These are phyloP conservation scores for Deinandra increscens DNA, from an alignment of 129 eudicot genomes.

Conservation along the genomic window DNA sequence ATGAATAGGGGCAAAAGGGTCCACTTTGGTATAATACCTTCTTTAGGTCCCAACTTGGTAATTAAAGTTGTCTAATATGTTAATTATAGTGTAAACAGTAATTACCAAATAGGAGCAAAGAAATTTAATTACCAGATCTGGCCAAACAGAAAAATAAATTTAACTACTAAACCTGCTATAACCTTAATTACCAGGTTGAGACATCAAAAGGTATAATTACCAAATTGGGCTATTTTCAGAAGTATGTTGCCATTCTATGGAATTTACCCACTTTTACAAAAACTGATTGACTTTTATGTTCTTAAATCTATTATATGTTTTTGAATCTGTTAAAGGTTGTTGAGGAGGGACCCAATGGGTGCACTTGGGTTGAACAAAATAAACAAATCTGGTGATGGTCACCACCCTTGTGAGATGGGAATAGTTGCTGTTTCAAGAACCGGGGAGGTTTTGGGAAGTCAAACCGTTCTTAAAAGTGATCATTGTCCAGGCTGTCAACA, in stretches of 20 bases:
- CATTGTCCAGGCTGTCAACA: slow-evolving; percentile 99
- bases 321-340: slow-evolving; percentile 54
- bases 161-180: not conserved
- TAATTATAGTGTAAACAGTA: not conserved
- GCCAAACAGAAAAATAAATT: not conserved
- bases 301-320: slow-evolving; percentile 8
- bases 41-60: not conserved
- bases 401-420: slow-evolving; percentile 82
- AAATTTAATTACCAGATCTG: not conserved
- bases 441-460: slow-evolving; percentile 96
- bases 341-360: slow-evolving; percentile 97
- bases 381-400: slow-evolving; percentile 55
- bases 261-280: not conserved
- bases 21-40: not conserved
- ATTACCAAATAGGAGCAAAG: not conserved
- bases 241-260: not conserved
- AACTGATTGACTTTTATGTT: slow-evolving; percentile 8
- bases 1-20: not conserved
- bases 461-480: slow-evolving; percentile 94
- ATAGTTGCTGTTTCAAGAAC: slow-evolving; percentile 82
- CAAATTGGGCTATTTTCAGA: not conserved
- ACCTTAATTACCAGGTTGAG: not conserved
- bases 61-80: not conserved
- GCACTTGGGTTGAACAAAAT: slow-evolving; percentile 67
- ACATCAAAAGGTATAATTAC: not conserved